These are phyloP conservation scores for Ganoderma sinense DNA, from an alignment of 1,284 basidiomycete species.

Conservation along the genomic window DNA sequence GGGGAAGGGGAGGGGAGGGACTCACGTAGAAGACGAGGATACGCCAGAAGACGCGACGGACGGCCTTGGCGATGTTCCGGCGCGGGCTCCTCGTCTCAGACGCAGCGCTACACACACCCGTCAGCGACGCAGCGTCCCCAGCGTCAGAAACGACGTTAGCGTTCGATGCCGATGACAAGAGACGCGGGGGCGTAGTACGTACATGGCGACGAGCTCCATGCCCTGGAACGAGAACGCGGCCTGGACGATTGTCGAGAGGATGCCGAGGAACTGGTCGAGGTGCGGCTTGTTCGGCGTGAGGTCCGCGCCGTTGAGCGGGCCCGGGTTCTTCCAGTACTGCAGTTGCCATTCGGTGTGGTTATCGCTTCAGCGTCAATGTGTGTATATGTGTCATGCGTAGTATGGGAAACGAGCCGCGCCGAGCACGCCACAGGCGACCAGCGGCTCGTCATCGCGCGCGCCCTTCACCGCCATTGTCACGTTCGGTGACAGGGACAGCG, in stretches of 20 bases:
- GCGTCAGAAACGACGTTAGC: too few species aligned
- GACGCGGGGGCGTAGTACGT: constrained; percentile 34
- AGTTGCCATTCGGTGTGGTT: constrained; percentile 31
- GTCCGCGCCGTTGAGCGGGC: constrained; percentile 58
- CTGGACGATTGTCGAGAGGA: constrained; percentile 75
- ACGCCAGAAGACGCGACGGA: constrained; percentile 83
- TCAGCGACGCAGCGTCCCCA: neutral
- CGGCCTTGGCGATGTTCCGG: constrained; percentile 82
- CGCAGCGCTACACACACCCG: constrained; percentile 56
- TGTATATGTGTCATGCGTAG: neutral
- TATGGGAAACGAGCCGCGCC: neutral
- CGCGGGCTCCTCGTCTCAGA: constrained; percentile 80
- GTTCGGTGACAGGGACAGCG: neutral
- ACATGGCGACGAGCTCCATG: constrained; percentile 85
- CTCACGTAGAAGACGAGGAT: constrained; percentile 76
- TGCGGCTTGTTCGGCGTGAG: constrained; percentile 50
- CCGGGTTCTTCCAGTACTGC: constrained; percentile 78
- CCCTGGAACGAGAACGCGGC: constrained; percentile 88
- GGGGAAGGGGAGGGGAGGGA: too few species aligned
- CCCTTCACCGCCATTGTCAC: neutral
- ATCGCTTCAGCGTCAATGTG: neutral
- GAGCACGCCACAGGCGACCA: neutral
- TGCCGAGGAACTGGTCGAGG: constrained; percentile 73
- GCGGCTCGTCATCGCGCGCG: neutral
- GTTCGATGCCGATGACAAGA: neutral